A percentile compares a stretch with the other conserved stretches of the same genome.
Evolutionary conservation across 2,329 filamentous ascomycete species (phyloP).

Genomic region (Clarireedia monteithiana): DNA sequence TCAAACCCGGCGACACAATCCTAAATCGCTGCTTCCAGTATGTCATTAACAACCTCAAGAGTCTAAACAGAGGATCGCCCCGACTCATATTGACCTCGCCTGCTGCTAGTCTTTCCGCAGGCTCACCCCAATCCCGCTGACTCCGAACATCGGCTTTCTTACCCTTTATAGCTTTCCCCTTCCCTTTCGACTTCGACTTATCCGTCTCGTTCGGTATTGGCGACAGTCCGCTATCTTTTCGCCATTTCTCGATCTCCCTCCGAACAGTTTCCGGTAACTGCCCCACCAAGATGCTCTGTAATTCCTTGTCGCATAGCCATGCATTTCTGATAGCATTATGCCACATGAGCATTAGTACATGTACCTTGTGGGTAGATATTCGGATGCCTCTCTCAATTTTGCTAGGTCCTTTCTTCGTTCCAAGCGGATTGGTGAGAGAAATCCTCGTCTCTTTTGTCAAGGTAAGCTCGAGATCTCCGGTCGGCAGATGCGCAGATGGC

Average conservation of each 20-base stretch:
- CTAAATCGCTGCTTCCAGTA: slow-evolving; percentile 87
- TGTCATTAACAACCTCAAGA: slow-evolving; percentile 67
- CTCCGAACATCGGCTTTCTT: slow-evolving; percentile 32
- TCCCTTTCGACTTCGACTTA: slow-evolving; percentile 30
- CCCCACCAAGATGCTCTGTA: slow-evolving; percentile 70
- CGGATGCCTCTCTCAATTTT: slow-evolving; percentile 78
- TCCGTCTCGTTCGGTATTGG: slow-evolving; percentile 34
- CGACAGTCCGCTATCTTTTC: slow-evolving; percentile 56
- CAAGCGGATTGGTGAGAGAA: slow-evolving; percentile 52
- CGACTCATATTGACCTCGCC: slow-evolving; percentile 70
- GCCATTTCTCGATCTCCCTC: slow-evolving; percentile 68
- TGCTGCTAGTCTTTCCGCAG: slow-evolving; percentile 61
- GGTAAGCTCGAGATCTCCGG: slow-evolving; percentile 68
- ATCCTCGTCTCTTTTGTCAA: slow-evolving; percentile 51
- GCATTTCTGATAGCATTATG: slow-evolving; percentile 82
- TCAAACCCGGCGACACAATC: slow-evolving; percentile 67
- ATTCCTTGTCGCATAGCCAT: slow-evolving; percentile 70
- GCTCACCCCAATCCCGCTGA: slow-evolving; percentile 62
- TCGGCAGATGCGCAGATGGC: slow-evolving; percentile 40
- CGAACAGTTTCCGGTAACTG: slow-evolving; percentile 54
- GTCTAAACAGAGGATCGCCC: slow-evolving; percentile 70
- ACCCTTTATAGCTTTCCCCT: slow-evolving; percentile 30
- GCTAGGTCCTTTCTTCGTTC: slow-evolving; percentile 72
- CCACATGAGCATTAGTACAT: slow-evolving; percentile 81
- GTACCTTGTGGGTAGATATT: slow-evolving; percentile 73